A percentile compares a stretch with the other conserved stretches of the same genome.
Evolutionary conservation across 495 filamentous ascomycete species (phyloP).

Genomic region (Neurospora tetrasperma): DNA sequence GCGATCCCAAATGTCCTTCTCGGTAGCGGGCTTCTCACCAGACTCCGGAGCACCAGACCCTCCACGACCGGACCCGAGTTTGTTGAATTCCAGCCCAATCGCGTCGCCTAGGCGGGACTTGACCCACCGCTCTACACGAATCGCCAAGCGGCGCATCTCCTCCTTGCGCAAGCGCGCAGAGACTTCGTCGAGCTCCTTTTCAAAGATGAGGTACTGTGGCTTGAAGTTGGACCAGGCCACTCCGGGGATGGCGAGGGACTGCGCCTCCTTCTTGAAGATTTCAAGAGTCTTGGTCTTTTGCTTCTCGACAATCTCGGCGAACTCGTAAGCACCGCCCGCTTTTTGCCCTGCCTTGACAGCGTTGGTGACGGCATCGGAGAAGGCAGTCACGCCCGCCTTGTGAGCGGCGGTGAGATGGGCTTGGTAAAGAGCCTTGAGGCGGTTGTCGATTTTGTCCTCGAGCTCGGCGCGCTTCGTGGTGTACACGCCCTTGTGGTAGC

Average conservation of each 20-base stretch:
- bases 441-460: conserved; percentile 71
- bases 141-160: conserved; percentile 89
- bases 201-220: conserved; percentile 42
- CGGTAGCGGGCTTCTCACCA: conserved; percentile 57
- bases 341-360: conserved; percentile 85
- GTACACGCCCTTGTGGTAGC: conserved; percentile 95
- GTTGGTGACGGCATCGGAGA: conserved; percentile 69
- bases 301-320: conserved; percentile 80
- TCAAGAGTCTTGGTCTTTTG: conserved; percentile 68
- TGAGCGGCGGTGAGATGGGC: conserved; percentile 79
- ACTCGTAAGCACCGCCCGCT: conserved; percentile 79
- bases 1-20: conserved; percentile 91
- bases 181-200: conserved; percentile 80
- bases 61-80: conserved; percentile 74
- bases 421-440: conserved; percentile 79
- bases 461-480: conserved; percentile 74
- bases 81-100: conserved; percentile 89
- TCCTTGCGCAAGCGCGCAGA: conserved; percentile 74
- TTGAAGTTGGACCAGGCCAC: conserved; percentile 68
- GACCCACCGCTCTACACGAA: conserved; percentile 86
- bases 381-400: conserved; percentile 77
- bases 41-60: conserved; percentile 69
- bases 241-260: conserved; percentile 61
- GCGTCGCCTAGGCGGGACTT: conserved; percentile 76
- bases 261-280: conserved; percentile 67